Percentiles rank a stretch among this genome's conserved stretches.
Evolutionary conservation across 441 rosid genomes (phyloP).

Genomic region (Manihot esculenta): DNA sequence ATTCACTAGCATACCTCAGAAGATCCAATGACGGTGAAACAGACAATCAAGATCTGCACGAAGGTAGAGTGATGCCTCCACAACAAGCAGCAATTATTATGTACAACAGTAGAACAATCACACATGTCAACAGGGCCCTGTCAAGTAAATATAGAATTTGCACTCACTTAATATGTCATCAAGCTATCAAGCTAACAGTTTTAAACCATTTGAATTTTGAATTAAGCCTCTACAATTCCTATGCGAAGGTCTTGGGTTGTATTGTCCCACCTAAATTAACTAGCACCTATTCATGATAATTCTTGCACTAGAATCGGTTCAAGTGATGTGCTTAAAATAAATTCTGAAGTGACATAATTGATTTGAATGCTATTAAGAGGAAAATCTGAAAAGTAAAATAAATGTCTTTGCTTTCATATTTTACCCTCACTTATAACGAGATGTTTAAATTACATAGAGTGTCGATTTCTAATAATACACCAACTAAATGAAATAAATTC

Average conservation of each 20-base stretch:
- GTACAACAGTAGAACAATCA: conserved; percentile 77
- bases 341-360: too few species aligned
- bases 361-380: too few species aligned
- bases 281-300: too few species aligned
- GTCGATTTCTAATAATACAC: too few species aligned
- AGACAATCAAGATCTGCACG: conserved; percentile 75
- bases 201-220: background rate
- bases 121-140: conserved; percentile 82
- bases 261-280: too few species aligned
- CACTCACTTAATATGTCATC: background rate
- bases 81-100: conserved; percentile 84
- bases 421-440: too few species aligned
- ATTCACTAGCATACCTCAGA: conserved; percentile 19
- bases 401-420: too few species aligned
- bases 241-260: background rate
- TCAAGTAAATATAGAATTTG: conserved; percentile 19
- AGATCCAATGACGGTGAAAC: conserved; percentile 16
- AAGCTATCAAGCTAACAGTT: background rate
- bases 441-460: too few species aligned
- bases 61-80: conserved; percentile 83
- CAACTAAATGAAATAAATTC: too few species aligned
- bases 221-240: background rate
- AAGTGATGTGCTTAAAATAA: too few species aligned
- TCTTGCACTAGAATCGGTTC: too few species aligned
- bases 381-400: too few species aligned